Conservation (phyloP, 2,329 filamentous ascomycete species). For the Mariannaea elegans region DNA sequence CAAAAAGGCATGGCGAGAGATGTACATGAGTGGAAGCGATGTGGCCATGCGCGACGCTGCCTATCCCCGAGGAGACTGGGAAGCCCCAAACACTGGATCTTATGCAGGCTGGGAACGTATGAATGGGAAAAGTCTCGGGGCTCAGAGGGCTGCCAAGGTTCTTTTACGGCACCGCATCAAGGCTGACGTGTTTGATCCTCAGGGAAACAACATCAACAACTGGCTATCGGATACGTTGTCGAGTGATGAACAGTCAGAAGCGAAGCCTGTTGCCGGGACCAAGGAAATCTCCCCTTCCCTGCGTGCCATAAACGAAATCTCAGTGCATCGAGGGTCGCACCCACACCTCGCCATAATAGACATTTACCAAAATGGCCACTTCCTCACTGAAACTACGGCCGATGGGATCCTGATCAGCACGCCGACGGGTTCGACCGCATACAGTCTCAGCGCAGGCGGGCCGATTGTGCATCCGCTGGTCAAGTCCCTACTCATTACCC, state of each 20-base stretch:
- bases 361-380: constrained; percentile 87
- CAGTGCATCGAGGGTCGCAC: constrained; percentile 88
- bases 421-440: constrained; percentile 94
- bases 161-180: constrained; percentile 87
- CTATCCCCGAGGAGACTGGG: constrained; percentile 44
- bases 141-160: constrained; percentile 77
- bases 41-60: constrained; percentile 58
- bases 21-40: constrained; percentile 80
- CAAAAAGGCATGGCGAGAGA: constrained; percentile 90
- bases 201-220: constrained; percentile 68
- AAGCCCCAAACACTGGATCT: constrained; percentile 26
- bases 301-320: constrained; percentile 91
- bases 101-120: constrained; percentile 72
- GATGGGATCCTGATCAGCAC: constrained; percentile 96
- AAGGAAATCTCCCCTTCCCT: constrained; percentile 54
- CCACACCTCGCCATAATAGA: constrained; percentile 93
- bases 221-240: constrained; percentile 57
- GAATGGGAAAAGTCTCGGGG: constrained; percentile 83
- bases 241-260: constrained; percentile 53
- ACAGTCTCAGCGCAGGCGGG: constrained; percentile 91
- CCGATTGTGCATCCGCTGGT: constrained; percentile 95
- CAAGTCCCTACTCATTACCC: constrained; percentile 86
- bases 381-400: constrained; percentile 91
- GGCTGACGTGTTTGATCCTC: constrained; percentile 81
- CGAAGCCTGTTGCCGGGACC: constrained; percentile 46